phyloP scores from a whole-genome alignment of 495 filamentous ascomycete species.

The Xylaria scruposa region DNA sequence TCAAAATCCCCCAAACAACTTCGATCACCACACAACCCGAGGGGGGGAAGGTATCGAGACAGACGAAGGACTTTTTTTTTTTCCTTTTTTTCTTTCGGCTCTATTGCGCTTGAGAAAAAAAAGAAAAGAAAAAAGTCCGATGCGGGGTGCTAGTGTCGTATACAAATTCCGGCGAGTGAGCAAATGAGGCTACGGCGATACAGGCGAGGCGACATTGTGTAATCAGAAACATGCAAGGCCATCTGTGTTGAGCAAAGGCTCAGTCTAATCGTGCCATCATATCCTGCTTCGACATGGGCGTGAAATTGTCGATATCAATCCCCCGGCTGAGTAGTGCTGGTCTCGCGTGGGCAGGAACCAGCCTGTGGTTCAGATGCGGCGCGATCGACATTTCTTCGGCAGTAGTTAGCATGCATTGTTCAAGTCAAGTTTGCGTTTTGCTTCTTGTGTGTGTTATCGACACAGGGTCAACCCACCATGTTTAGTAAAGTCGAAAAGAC shows the following conservation, averaged over 20 bases:
- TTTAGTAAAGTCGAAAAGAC: constrained; percentile 89
- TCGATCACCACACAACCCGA: constrained; percentile 26
- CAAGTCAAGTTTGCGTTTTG: neutral
- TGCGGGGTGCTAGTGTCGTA: constrained; percentile 34
- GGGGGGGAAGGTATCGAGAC: constrained; percentile 23
- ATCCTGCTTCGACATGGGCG: constrained; percentile 85
- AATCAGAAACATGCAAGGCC: constrained; percentile 29
- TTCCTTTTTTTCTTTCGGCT: neutral
- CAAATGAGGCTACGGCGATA: constrained; percentile 41
- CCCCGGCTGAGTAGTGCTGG: constrained; percentile 75
- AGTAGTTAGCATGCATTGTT: constrained; percentile 28
- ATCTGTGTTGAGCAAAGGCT: constrained; percentile 42
- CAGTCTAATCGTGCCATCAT: constrained; percentile 99
- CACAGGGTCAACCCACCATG: constrained; percentile 70
- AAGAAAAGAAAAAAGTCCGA: constrained; percentile 5
- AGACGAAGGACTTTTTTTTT: constrained; percentile 23
- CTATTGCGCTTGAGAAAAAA: constrained; percentile 21
- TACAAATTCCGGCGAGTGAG: constrained; percentile 39
- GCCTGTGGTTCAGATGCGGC: constrained; percentile 80
- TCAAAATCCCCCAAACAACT: constrained; percentile 16
- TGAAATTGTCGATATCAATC: constrained; percentile 93
- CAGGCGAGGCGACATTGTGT: constrained; percentile 37
- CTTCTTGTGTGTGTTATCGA: neutral
- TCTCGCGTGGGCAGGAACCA: constrained; percentile 85
- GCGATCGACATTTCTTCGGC: constrained; percentile 89